These are phyloP conservation scores for Vigna hirtella DNA, from an alignment of 306 rosid species.

Conservation along the genomic window DNA sequence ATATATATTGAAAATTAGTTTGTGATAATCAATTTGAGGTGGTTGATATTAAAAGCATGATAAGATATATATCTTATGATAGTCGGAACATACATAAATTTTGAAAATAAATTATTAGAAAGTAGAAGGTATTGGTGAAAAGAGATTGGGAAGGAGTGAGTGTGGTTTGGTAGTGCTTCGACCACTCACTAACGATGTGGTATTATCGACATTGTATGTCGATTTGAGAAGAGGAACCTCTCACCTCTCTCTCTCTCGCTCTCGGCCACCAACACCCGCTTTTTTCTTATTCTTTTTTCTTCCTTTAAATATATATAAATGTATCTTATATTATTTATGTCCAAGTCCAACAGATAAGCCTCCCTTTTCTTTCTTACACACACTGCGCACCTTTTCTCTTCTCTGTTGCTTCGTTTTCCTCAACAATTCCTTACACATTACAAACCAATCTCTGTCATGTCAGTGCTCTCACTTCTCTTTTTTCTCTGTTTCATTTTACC, in stretches of 20 bases:
- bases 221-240: background rate
- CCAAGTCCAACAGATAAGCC: slow-evolving; percentile 32
- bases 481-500: slow-evolving; percentile 25
- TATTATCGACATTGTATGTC: slow-evolving; percentile 47
- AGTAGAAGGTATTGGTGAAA: too few relatives aligned
- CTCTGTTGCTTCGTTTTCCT: slow-evolving; percentile 39
- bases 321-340: slow-evolving; percentile 19
- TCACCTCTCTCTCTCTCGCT: background rate
- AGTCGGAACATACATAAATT: too few relatives aligned
- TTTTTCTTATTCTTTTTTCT: background rate
- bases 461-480: slow-evolving; percentile 28
- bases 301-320: background rate
- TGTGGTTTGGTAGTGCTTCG: slow-evolving; percentile 48
- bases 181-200: slow-evolving; percentile 78
- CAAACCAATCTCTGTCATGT: slow-evolving; percentile 44
- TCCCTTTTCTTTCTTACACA: background rate
- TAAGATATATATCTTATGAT: too few relatives aligned
- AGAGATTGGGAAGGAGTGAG: too few relatives aligned
- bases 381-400: slow-evolving; percentile 42
- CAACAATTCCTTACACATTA: background rate
- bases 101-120: too few relatives aligned
- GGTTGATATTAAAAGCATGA: too few relatives aligned
- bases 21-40: too few relatives aligned
- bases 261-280: slow-evolving; percentile 48
- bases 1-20: too few relatives aligned